Base-by-base conservation (phyloP, 306 rosid species). In the Oemleria cerasiformis region DNA sequence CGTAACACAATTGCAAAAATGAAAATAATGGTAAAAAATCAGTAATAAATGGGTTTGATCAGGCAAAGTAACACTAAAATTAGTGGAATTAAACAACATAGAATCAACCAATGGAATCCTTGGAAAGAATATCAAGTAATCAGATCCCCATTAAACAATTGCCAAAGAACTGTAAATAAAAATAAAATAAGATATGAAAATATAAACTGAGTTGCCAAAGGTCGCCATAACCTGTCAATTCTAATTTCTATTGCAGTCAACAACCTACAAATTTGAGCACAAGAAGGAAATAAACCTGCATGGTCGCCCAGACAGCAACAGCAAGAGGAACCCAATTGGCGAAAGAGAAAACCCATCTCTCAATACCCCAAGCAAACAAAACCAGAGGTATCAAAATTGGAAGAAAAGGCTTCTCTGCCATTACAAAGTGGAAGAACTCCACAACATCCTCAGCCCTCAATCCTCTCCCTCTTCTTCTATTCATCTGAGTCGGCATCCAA, bases 311-410 rank as follows among this genome's bases (percentile, higher is more conserved):
- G 0, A 91, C 91, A 49, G 92, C 97, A 65, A 84, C 81, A 7
- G 67, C 84, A 38, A 94, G 81, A 17, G 95, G 96, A 78, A 94
- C 85, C 97, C 97, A 94, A 68, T 82, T 89, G 70, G 99, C 86
- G 74, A 88, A 80, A 72, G 96, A 80, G 77, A 91, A 86, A 53
- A 92, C 38, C 99, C 97, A 94, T 82, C 80, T 89, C 83, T 94
- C 99, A 75, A 94, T 21, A 62, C 61, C 86, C 90, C 92, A 94
- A 86, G 83, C 92, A 69, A 85, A 39, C 76, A 91, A 78, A 82
- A 94, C 59, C 68, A 91, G 55, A 76, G 96, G 95, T 72, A 86
- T 20, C 73, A 91, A 75, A 67, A 76, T 72, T 6, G 82, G 83
- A 67, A 94, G 79, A 16, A 49, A 39, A 58, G 95, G 92, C 86